Conservation (phyloP, 75 land plant species). For the Pinus tabuliformis region DNA sequence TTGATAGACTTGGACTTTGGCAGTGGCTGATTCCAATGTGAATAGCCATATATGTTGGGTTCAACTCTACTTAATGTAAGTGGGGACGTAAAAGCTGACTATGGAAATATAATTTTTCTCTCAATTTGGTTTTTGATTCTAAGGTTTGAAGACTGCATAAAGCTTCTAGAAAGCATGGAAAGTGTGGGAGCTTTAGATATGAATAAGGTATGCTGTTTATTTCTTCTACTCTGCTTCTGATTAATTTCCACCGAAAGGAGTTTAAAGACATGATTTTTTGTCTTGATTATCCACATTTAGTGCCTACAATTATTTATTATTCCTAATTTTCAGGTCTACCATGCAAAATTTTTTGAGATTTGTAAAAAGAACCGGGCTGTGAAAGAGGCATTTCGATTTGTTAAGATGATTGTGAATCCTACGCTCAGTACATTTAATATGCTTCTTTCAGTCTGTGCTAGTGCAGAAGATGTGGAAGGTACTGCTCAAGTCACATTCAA, state of each 20-base stretch:
- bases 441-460: slow-evolving; percentile 91
- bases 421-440: slow-evolving; percentile 78
- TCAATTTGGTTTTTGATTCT: slow-evolving; percentile 6
- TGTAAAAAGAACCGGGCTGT: slow-evolving; percentile 76
- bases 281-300: not conserved
- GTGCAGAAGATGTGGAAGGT: slow-evolving; percentile 83
- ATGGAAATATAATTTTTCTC: not conserved
- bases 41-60: not conserved
- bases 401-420: slow-evolving; percentile 62
- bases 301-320: slow-evolving; percentile 5
- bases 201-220: slow-evolving; percentile 55
- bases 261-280: not conserved
- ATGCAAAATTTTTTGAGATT: slow-evolving; percentile 59
- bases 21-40: not conserved
- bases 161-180: slow-evolving; percentile 73
- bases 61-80: not conserved
- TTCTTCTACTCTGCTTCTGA: not conserved
- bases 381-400: slow-evolving; percentile 79
- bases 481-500: not conserved
- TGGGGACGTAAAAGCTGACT: not conserved
- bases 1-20: not conserved
- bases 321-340: slow-evolving; percentile 65
- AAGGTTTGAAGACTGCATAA: slow-evolving; percentile 76
- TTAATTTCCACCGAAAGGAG: not conserved
- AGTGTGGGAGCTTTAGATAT: slow-evolving; percentile 60